phyloP scores from a whole-genome alignment of 169 alveolate genomes.

The Babesia divergens region DNA sequence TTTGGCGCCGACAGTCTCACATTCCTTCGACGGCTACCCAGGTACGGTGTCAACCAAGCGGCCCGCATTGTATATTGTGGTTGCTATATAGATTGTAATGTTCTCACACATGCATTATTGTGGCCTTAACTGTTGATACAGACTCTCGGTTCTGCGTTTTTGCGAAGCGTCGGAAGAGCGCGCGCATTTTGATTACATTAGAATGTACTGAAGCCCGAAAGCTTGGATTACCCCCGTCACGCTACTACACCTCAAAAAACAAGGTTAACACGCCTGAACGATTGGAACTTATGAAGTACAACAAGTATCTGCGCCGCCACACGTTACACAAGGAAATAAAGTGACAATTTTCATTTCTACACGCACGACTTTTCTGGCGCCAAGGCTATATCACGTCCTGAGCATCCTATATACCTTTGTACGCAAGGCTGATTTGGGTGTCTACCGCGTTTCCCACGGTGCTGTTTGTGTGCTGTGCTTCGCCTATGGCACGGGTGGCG shows the following conservation, averaged over 20 bases:
- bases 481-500: too few species aligned
- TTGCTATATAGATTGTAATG: background rate
- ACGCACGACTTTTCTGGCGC: background rate
- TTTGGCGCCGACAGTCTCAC: background rate
- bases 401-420: too few species aligned
- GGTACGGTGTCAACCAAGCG: background rate
- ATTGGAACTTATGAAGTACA: conserved; percentile 74
- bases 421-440: conserved; percentile 18
- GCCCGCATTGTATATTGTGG: too few species aligned
- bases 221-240: conserved; percentile 72
- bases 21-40: background rate
- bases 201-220: conserved; percentile 78
- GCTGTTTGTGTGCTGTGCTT: too few species aligned
- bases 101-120: background rate
- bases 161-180: conserved; percentile 57
- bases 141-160: background rate
- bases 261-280: conserved; percentile 77
- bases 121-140: background rate
- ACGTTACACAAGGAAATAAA: conserved; percentile 76
- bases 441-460: conserved; percentile 29
- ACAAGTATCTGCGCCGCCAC: conserved; percentile 74
- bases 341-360: too few species aligned
- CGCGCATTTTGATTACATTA: conserved; percentile 66
- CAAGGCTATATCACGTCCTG: background rate
- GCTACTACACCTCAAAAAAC: conserved; percentile 75